Evolutionary conservation across 108 stramenopile genomes (phyloP).

Genomic region (Cyclotella cryptica): DNA sequence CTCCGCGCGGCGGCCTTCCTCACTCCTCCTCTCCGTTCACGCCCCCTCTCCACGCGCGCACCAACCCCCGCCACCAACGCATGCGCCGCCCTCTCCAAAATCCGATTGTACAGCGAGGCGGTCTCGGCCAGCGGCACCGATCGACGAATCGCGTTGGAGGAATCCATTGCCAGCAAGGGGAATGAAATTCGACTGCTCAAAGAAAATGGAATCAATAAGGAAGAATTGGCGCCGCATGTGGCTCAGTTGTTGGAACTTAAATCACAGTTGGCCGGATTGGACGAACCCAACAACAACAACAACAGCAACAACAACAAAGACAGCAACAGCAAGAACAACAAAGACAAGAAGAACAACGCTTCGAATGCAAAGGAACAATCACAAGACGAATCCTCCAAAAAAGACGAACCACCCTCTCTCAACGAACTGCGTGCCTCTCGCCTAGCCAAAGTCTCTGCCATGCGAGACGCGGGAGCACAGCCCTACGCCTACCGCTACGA

Average conservation of each 20-base stretch:
- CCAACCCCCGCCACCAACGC: neutral
- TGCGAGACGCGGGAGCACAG: conserved; percentile 80
- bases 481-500: conserved; percentile 88
- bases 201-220: conserved; percentile 8
- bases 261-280: conserved; percentile 2
- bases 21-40: no score
- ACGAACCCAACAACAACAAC: neutral
- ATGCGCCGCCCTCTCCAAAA: neutral
- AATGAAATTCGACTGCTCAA: conserved; percentile 13
- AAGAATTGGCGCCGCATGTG: conserved; percentile 26
- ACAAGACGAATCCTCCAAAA: neutral
- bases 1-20: conserved; percentile 5
- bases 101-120: neutral
- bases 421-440: conserved; percentile 82
- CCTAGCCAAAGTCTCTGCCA: conserved; percentile 79
- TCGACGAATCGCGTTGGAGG: conserved; percentile 1
- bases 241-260: conserved; percentile 21
- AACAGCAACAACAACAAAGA: conserved; percentile 13
- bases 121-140: conserved; percentile 7
- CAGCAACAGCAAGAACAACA: no score
- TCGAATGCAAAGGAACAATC: neutral
- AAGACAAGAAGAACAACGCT: no score
- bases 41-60: neutral
- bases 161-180: conserved; percentile 9
- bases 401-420: conserved; percentile 48